Evolutionary conservation across 768 basidiomycete genomes (phyloP), one percentile per base, ranked within the genome.

Genomic region (Pleurotus citrinopileatus): DNA sequence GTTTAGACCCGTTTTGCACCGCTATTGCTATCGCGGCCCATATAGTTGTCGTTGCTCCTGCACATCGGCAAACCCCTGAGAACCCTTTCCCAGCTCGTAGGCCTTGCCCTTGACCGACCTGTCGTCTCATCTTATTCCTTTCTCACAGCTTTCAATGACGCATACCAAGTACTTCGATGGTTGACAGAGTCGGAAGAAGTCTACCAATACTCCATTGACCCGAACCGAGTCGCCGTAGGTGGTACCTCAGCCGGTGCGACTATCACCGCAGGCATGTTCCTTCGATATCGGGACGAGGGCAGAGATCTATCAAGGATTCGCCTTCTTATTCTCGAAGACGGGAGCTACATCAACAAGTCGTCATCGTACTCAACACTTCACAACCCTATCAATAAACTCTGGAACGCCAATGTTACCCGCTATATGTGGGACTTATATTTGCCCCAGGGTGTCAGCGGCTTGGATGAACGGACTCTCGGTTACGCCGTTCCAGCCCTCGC

Each of bases 311-410:
- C 52, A n/a, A 42, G 29, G 25, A 42, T 53, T 27, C 52, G 52
- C 19, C 52, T 53, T 27, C 25, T 43, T 20, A 27, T 53, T 32
- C 52, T 53, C 23, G 52, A 53, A 42, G 52, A 53, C 34, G 52
- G 52, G n/a, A 43, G 37, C 40, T 53, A 42, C 52, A 42, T 23
- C 25, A 43, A 53, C 38, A 53, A 53, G 42, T 53, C 52, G 10
- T 15, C 38, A 42, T 53, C 52, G 12, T 53, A 53, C 36, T 53
- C 52, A 13, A 53, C 37, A 15, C 17, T n/a, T 32, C 52, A 53
- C 52, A 53, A 53, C 52, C 52, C 52, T 42, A 43, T 53, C 52
- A 53, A 53, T 32, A 53, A 53, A 28, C 37, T 53, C 12, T 53
- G 52, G 52, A 53, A 43, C 29, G 42, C 38, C 38, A 53, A 53